phyloP scores from a whole-genome alignment of 805 yeast species.

The Tetrapisispora pingtungensis region DNA sequence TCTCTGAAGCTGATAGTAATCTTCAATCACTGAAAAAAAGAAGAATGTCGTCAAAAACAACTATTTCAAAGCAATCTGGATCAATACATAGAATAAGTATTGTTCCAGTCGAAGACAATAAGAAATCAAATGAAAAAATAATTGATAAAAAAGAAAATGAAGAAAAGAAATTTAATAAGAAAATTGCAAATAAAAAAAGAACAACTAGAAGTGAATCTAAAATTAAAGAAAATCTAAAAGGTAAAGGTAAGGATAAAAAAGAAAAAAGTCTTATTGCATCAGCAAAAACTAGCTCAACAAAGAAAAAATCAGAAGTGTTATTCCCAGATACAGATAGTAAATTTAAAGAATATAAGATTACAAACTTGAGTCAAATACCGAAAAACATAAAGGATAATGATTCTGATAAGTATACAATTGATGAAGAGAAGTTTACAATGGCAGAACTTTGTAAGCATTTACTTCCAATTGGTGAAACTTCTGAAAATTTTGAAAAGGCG shows the following conservation, averaged over 20 bases:
- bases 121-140: neutral
- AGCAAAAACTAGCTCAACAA: neutral
- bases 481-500: constrained; percentile 48
- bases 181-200: neutral
- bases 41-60: constrained; percentile 20
- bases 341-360: constrained; percentile 29
- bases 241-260: neutral
- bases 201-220: neutral
- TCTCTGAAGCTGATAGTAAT: constrained; percentile 21
- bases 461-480: constrained; percentile 55
- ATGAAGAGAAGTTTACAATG: constrained; percentile 49
- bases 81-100: constrained; percentile 28
- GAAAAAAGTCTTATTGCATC: neutral
- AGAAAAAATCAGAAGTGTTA: constrained; percentile 12
- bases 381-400: constrained; percentile 31
- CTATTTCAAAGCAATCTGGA: constrained; percentile 18
- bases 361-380: constrained; percentile 29
- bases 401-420: constrained; percentile 38
- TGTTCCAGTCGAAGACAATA: constrained; percentile 12
- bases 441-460: constrained; percentile 61
- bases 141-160: constrained; percentile 1
- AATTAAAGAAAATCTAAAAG: neutral
- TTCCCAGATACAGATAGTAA: constrained; percentile 18
- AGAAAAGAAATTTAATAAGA: neutral
- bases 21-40: constrained; percentile 25